These are phyloP conservation scores for Pleoardoris graminearum DNA, from an alignment of 2,329 filamentous ascomycete genomes.

Conservation along the genomic window DNA sequence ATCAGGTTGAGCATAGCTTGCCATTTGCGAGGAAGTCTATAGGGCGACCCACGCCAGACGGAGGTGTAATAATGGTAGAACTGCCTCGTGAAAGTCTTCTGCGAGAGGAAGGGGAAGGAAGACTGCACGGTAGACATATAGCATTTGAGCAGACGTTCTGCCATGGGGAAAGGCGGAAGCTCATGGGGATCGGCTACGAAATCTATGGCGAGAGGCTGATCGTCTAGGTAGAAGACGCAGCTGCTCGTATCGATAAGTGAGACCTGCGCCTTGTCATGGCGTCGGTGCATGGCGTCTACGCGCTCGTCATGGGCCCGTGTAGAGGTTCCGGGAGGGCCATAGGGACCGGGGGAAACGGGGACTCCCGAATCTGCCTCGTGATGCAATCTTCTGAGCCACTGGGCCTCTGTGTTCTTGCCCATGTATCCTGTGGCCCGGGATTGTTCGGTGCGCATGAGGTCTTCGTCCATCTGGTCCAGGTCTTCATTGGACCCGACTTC, in stretches of 20 bases:
- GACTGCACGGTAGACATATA: constrained; percentile 35
- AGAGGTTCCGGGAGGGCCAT: constrained; percentile 24
- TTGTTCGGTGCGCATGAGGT: constrained; percentile 24
- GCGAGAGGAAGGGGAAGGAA: constrained; percentile 30
- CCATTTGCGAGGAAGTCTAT: constrained; percentile 32
- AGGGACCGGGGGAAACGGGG: constrained; percentile 9
- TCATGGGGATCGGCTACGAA: constrained; percentile 23
- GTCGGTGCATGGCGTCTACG: constrained; percentile 13
- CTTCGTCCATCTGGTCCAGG: constrained; percentile 28
- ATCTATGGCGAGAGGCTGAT: constrained; percentile 11
- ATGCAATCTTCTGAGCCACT: constrained; percentile 28
- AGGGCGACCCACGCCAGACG: constrained; percentile 15
- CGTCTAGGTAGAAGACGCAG: constrained; percentile 32
- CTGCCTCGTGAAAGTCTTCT: constrained; percentile 36
- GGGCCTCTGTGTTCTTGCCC: constrained; percentile 28
- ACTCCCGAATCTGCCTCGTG: constrained; percentile 10
- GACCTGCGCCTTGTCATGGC: constrained; percentile 14
- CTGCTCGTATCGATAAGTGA: constrained; percentile 20
- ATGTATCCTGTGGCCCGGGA: constrained; percentile 32
- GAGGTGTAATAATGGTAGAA: constrained; percentile 38
- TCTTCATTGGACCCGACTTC: constrained; percentile 32
- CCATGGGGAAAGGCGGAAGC: constrained; percentile 32
- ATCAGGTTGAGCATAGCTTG: constrained; percentile 46
- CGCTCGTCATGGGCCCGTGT: constrained; percentile 17
- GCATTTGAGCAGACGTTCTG: constrained; percentile 29